These are phyloP conservation scores for Aspergillus sp. DNA, from an alignment of 2,329 filamentous ascomycete species.

Conservation along the genomic window DNA sequence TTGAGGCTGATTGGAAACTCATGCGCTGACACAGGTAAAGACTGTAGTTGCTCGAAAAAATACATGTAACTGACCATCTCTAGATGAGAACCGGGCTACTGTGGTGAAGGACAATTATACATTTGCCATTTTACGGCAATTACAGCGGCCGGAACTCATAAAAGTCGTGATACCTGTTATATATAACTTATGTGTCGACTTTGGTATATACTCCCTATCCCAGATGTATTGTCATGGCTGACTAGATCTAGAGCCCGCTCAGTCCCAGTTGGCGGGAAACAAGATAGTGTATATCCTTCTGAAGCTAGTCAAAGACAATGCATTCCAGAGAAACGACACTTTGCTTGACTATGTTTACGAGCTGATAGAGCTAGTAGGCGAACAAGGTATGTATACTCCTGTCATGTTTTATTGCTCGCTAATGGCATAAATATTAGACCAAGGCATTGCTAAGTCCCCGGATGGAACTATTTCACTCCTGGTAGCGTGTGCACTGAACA, in stretches of 20 bases:
- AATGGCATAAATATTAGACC: constrained; percentile 21
- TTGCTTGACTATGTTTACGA: constrained; percentile 41
- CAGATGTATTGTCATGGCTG: constrained; percentile 12
- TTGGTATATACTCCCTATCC: constrained; percentile 29
- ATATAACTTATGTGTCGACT: constrained; percentile 49
- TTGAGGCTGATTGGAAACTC: constrained; percentile 46
- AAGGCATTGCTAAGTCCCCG: constrained; percentile 35
- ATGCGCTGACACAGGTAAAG: constrained; percentile 45
- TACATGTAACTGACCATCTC: constrained; percentile 11
- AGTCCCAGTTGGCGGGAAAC: constrained; percentile 38
- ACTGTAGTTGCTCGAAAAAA: background rate
- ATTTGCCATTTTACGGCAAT: constrained; percentile 36
- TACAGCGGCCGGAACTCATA: constrained; percentile 35
- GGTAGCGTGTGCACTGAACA: constrained; percentile 31
- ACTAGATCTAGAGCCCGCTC: constrained; percentile 38
- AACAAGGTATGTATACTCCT: constrained; percentile 35
- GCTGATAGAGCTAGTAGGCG: constrained; percentile 39
- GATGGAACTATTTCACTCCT: constrained; percentile 37
- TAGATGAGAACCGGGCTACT: constrained; percentile 44
- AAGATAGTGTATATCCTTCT: constrained; percentile 38
- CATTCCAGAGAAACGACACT: constrained; percentile 31
- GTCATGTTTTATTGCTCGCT: background rate
- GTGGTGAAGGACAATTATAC: constrained; percentile 43
- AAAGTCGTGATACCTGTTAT: constrained; percentile 45
- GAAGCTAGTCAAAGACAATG: constrained; percentile 34